Base-by-base conservation (phyloP, 2,329 filamentous ascomycete species). In the Mycosphaerella sp. region DNA sequence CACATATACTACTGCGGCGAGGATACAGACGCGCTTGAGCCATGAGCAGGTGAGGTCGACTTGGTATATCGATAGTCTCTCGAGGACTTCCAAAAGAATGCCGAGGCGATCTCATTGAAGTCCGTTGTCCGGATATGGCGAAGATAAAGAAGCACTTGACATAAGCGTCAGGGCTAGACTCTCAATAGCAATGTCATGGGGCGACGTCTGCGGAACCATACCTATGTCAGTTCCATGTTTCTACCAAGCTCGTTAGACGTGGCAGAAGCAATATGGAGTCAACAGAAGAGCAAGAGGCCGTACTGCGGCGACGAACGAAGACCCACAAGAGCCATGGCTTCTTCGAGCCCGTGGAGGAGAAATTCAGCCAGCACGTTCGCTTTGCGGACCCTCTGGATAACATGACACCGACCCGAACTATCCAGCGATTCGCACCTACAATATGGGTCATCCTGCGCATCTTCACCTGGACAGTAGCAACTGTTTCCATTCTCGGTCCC, bases 311-410 rank as follows among this genome's bases (percentile, higher is more conserved):
- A 14, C 25, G 50, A n/a, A 27, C 40, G 12, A 41, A 28, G 16
- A 41, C 45, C 21, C 30, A 32, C 30, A 41, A 43, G 27, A 53
- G 41, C 6, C 17, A 53, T 27, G 50, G 50, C 45, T 53, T 35
- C 10, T 53, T 49, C 18, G 45, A 49, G 21, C 50, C 48, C 17
- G 50, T 45, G 1, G 50, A 49, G n/a, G 32, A 27, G 12, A 35
- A 36, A 2, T 12, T 41, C 12, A 18, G 14, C 21, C 21, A 21
- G 5, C 35, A 45, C 7, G 27, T 49, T 1, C 41, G 41, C 9
- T 49, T 45, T 12, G 50, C 18, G 16, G 46, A 42, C 46, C 36
- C 21, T n/a, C 18, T 25, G 37, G 35, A 16, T 17, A 34, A 49
- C n/a, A 13, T 18, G 4, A 18, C 25, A 27, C 10, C 17, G 16